Conservation (phyloP, 2,329 filamentous ascomycete genomes). For the Microcyclospora tardicrescens region DNA sequence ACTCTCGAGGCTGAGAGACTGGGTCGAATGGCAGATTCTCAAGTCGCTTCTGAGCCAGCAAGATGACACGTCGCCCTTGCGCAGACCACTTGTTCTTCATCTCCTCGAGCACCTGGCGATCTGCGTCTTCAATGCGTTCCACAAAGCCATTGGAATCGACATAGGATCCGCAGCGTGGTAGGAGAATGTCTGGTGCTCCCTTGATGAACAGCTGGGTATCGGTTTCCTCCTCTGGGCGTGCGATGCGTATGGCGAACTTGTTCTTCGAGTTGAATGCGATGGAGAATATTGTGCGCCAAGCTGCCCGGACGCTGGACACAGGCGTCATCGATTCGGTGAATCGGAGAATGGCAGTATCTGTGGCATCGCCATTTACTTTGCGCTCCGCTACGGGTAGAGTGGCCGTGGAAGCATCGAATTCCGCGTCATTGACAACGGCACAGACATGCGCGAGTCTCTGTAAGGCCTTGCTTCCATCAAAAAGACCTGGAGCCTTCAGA, state of each 20-base stretch:
- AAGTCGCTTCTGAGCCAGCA: constrained; percentile 43
- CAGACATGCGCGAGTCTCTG: constrained; percentile 48
- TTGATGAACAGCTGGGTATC: constrained; percentile 54
- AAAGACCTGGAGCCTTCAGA: constrained; percentile 35
- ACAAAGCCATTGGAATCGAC: constrained; percentile 43
- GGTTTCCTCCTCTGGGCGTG: constrained; percentile 27
- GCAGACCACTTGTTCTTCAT: constrained; percentile 58
- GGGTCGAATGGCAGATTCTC: constrained; percentile 45
- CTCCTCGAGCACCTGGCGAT: constrained; percentile 40
- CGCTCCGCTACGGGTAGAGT: constrained; percentile 47
- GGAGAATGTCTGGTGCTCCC: constrained; percentile 62
- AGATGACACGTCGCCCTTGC: constrained; percentile 56
- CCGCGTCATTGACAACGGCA: constrained; percentile 60
- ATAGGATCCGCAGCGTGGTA: constrained; percentile 48
- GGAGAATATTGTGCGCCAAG: constrained; percentile 55
- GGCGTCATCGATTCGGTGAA: constrained; percentile 54
- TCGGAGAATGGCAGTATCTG: constrained; percentile 60
- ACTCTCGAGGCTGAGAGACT: constrained; percentile 38
- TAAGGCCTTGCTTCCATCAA: constrained; percentile 28
- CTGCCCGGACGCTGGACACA: constrained; percentile 45
- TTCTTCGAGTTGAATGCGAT: constrained; percentile 68
- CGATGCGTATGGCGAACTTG: constrained; percentile 63
- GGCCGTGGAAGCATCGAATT: constrained; percentile 55
- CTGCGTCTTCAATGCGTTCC: constrained; percentile 38
- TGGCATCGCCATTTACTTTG: constrained; percentile 61